Base-by-base conservation (phyloP, 2,329 filamentous ascomycete genomes). In the Madurella fahalii region DNA sequence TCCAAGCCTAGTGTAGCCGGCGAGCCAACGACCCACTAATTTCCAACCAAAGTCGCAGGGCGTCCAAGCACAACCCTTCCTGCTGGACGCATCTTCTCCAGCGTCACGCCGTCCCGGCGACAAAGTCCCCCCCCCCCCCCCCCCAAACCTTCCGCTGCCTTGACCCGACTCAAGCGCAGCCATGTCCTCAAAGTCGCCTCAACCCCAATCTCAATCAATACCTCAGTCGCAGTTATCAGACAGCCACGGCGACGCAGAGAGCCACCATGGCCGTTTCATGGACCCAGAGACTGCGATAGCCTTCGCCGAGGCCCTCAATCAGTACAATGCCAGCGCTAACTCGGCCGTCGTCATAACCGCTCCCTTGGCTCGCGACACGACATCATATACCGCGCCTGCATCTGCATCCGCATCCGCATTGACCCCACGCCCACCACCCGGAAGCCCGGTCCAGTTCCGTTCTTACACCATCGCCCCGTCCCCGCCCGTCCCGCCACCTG, bases 381-480 rank as follows among this genome's bases (percentile, higher is more conserved):
- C 53, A 37, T 34, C 17, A n/a, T 44, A 13, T 32, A 9, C 40
- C 17, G 39, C 52, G 44, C 50, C 46, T 15, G 47, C 53, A 16
- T 16, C 57, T 39, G 32, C 57, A 12, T 45, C 57, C 13, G 48
- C 56, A 20, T 44, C 56, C 11, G 47, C 53, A 31, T 53, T 59
- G 46, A 47, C 53, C 9, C 45, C 60, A 47, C 57, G 46, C 16
- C 54, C 45, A 16, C 54, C 45, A 16, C 47, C 52, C 41, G 30
- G 52, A 47, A 53, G 52, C 56, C 54, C 63, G 9, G 31, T 64
- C 53, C 63, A 66, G 17, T 67, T 67, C 53, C 64, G 58, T 20
- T 61, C 65, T 17, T 60, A 64, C 37, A 67, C 67, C 39, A 66
- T 65, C 53, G 63, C 67, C 7, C 67, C 67, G 12, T 69, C 67